Evolutionary conservation across 805 yeast species (phyloP).

Genomic region (Suhomyces pyralidae): DNA sequence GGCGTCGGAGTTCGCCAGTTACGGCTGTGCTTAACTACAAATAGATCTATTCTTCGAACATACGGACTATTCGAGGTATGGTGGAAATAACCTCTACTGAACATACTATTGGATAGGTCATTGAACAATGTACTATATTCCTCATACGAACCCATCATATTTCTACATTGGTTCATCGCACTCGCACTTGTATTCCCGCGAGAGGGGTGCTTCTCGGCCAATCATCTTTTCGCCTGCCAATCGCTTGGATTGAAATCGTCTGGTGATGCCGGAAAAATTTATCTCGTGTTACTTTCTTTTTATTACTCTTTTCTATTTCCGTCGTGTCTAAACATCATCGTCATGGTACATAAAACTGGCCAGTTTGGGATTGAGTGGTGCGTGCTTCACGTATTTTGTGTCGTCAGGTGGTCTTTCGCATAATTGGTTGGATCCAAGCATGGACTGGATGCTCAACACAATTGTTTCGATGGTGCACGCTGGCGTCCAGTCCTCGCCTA

Average conservation of each 20-base stretch:
- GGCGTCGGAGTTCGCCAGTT: not conserved
- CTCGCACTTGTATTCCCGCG: not conserved
- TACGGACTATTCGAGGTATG: not conserved
- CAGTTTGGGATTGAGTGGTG: conserved; percentile 57
- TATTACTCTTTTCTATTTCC: not conserved
- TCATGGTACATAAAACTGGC: conserved; percentile 58
- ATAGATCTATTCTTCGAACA: not conserved
- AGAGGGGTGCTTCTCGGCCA: conserved; percentile 2
- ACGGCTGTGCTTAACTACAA: not conserved
- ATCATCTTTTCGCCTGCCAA: not conserved
- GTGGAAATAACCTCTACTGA: no score
- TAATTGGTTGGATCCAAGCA: conserved; percentile 50
- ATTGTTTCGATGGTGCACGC: conserved; percentile 51
- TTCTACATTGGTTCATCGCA: no score
- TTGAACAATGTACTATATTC: no score
- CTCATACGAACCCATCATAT: no score
- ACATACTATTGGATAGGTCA: no score
- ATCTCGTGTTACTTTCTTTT: not conserved
- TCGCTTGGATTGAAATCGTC: not conserved
- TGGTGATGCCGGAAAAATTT: not conserved
- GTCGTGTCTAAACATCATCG: conserved; percentile 37
- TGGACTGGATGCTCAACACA: conserved; percentile 59
- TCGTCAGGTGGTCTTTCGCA: conserved; percentile 60
- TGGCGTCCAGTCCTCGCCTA: conserved; percentile 69
- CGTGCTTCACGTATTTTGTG: conserved; percentile 43